Conservation (phyloP, 305 asterid species). For the Ajuga reptans region DNA sequence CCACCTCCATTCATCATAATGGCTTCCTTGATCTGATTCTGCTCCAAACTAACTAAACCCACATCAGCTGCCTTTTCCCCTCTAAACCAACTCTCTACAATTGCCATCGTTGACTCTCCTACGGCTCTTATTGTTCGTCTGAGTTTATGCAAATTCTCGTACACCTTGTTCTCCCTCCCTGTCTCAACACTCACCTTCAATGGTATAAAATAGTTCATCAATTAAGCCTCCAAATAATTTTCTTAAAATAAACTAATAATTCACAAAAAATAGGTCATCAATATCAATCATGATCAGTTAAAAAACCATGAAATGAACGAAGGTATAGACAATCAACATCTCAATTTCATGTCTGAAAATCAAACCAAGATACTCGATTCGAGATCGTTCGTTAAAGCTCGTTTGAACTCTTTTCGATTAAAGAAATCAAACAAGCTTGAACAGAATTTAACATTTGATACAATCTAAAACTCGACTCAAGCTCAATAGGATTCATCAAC, state of each 20-base stretch:
- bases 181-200: constrained; percentile 63
- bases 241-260: not conserved
- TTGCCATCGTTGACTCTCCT: constrained; percentile 48
- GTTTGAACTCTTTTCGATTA: no score
- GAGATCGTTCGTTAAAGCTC: no score
- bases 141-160: constrained; percentile 74
- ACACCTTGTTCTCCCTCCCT: constrained; percentile 54
- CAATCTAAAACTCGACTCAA: no score
- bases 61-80: constrained; percentile 44
- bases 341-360: no score
- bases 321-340: no score
- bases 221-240: not conserved
- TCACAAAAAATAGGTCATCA: not conserved
- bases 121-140: constrained; percentile 46
- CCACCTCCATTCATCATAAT: constrained; percentile 72
- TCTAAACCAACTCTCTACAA: constrained; percentile 60
- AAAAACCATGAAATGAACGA: not conserved
- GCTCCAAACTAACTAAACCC: constrained; percentile 35
- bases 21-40: constrained; percentile 47
- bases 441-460: not conserved
- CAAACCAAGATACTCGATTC: no score
- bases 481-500: no score
- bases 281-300: not conserved
- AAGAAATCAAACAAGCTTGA: not conserved
- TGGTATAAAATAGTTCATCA: not conserved